phyloP scores from a whole-genome alignment of 75 land plant species.

The Larix kaempferi region DNA sequence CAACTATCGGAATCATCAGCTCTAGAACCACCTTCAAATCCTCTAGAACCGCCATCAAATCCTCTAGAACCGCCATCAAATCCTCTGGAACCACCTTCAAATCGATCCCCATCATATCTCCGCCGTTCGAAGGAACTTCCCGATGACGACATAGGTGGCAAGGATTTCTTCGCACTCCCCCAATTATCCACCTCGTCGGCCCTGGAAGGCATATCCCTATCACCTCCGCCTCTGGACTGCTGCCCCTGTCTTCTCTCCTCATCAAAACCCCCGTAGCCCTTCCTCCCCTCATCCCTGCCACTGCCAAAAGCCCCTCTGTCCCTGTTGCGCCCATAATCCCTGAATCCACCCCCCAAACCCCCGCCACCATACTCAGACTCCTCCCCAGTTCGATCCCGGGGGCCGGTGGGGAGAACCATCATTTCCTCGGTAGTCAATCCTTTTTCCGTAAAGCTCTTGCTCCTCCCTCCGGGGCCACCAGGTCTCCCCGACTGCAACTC shows the following conservation, averaged over 20 bases:
- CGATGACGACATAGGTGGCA: constrained; percentile 18
- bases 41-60: background rate
- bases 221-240: constrained; percentile 11
- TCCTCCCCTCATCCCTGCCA: constrained; percentile 16
- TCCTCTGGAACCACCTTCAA: constrained; percentile 2
- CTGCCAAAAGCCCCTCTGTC: constrained; percentile 17
- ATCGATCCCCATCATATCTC: constrained; percentile 4
- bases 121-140: background rate
- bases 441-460: constrained; percentile 6
- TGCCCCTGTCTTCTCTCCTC: constrained; percentile 19
- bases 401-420: constrained; percentile 76
- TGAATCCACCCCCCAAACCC: constrained; percentile 69
- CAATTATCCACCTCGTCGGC: constrained; percentile 28
- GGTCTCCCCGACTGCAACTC: constrained; percentile 46
- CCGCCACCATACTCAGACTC: constrained; percentile 40
- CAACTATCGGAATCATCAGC: constrained; percentile 86
- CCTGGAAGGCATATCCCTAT: constrained; percentile 30
- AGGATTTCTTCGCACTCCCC: constrained; percentile 18
- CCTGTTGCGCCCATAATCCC: constrained; percentile 38
- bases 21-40: constrained; percentile 26
- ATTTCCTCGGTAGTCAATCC: constrained; percentile 75
- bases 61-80: constrained; percentile 6
- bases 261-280: constrained; percentile 22
- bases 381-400: constrained; percentile 74
- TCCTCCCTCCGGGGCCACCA: constrained; percentile 19